Percentiles rank a stretch among this genome's conserved stretches.
Conservation (phyloP, 2,329 filamentous ascomycete species). For the Fusarium udum region DNA sequence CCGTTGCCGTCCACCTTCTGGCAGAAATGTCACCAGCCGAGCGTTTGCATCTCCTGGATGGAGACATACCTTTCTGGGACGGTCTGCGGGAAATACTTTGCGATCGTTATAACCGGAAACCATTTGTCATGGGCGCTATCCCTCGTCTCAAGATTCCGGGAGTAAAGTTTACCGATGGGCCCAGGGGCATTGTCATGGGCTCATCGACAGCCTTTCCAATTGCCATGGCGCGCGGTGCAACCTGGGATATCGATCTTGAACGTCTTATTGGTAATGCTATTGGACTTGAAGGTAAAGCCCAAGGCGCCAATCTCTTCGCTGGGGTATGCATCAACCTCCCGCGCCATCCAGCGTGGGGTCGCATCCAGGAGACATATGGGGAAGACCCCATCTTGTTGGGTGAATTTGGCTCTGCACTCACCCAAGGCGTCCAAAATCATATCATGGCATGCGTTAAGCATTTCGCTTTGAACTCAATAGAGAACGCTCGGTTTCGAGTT, state of each 20-base stretch:
- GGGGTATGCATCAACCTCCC: conserved; percentile 39
- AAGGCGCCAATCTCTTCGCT: conserved; percentile 35
- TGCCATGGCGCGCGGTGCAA: conserved; percentile 34
- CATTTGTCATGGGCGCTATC: conserved; percentile 26
- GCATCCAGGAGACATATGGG: conserved; percentile 38
- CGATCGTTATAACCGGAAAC: neutral
- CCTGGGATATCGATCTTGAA: conserved; percentile 35
- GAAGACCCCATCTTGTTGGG: conserved; percentile 37
- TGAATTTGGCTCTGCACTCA: conserved; percentile 29
- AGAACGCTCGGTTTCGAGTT: conserved; percentile 36
- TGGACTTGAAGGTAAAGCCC: conserved; percentile 27
- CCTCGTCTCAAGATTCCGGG: conserved; percentile 28
- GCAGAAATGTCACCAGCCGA: neutral
- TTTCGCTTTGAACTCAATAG: conserved; percentile 39
- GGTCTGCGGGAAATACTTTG: neutral
- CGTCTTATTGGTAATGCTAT: conserved; percentile 31
- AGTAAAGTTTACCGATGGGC: conserved; percentile 28
- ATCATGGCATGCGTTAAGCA: conserved; percentile 40
- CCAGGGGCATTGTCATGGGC: conserved; percentile 25
- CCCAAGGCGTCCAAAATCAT: conserved; percentile 29
- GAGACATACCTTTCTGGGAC: conserved; percentile 10
- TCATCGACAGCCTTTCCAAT: conserved; percentile 31
- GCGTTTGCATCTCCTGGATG: conserved; percentile 6
- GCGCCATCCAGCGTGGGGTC: conserved; percentile 38
- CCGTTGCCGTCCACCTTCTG: neutral